phyloP scores from a whole-genome alignment of 352 stramenopile genomes.

The Phytophthora meadii region DNA sequence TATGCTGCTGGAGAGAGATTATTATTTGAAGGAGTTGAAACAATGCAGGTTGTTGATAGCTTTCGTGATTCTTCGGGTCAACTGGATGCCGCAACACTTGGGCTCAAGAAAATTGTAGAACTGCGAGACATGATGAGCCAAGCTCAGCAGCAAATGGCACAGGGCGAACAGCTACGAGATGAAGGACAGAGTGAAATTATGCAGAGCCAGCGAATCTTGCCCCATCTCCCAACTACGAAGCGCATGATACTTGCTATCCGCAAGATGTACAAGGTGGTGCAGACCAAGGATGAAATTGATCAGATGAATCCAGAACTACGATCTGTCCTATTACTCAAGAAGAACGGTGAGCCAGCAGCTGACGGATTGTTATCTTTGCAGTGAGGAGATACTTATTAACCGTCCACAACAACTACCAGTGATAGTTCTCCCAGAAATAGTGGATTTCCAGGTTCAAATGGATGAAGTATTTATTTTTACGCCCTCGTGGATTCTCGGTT shows the following conservation, averaged over 20 bases:
- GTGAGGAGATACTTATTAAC: background rate
- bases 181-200: constrained; percentile 56
- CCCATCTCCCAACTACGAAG: constrained; percentile 60
- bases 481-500: constrained; percentile 6
- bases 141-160: constrained; percentile 48
- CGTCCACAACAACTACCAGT: constrained; percentile 11
- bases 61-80: constrained; percentile 57
- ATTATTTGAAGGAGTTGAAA: constrained; percentile 48
- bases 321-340: constrained; percentile 47
- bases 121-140: constrained; percentile 57
- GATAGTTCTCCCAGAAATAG: constrained; percentile 30
- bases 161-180: constrained; percentile 39
- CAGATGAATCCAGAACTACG: constrained; percentile 62
- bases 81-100: constrained; percentile 59
- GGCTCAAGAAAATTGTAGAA: constrained; percentile 65
- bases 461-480: constrained; percentile 33
- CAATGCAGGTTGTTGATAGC: constrained; percentile 52
- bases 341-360: constrained; percentile 5
- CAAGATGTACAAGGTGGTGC: constrained; percentile 64
- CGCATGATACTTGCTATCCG: constrained; percentile 65
- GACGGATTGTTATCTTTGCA: constrained; percentile 13
- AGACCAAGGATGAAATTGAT: constrained; percentile 80
- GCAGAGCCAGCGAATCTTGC: constrained; percentile 50
- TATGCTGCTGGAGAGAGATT: constrained; percentile 54
- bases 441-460: constrained; percentile 6